Evolutionary conservation across 805 yeast species (phyloP), one percentile per base, ranked within the genome.

Genomic region (Candida palmyrensis): DNA sequence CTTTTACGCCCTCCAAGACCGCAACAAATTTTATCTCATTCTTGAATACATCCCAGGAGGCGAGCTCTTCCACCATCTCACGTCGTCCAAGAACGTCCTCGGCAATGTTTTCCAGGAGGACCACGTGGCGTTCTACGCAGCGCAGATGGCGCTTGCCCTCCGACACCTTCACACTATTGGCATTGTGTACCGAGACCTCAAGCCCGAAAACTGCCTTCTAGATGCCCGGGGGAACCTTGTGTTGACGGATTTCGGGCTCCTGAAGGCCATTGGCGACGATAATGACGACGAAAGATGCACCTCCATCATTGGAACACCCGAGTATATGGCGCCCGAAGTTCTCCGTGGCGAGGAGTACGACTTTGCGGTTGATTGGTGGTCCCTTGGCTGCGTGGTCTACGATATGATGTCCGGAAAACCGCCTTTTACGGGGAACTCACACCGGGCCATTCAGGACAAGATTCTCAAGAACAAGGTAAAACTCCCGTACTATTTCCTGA

Each of bases 251-350:
- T 87, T 87, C 55, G 96, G 96, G 0, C 66, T 87, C 15, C 73
- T 82, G 30, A 77, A 77, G 46, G 39, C 54, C 46, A 46, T 59
- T 46, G 36, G 47, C 40, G 17, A 49, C 36, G 32, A 47, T 43
- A 50, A 33, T 5, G 43, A 48, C 58, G 62, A 39, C 21, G 64
- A 55, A 7, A 57, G 68, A 39, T 75, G 78, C 49, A 72, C 60
- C 23, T 73, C 84, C 9, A 57, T 82, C 43, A 74, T 79, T 32
- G 92, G 92, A 1, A 82, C 92, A 0, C 85, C 88, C 1, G 87
- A 82, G 49, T 82, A 82, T 47, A 82, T 87, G 79, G 96, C 96
- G 0, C 96, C 96, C 2, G 96, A 87, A 53, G 81, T 88, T 20
- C 62, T 87, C 18, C 75, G 72, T 37, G 95, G 95, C 15, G 73